Evolutionary conservation across 2,329 filamentous ascomycete species (phyloP), one percentile per base, ranked within the genome.

Genomic region (Hymenotorrendiella dingleyae): DNA sequence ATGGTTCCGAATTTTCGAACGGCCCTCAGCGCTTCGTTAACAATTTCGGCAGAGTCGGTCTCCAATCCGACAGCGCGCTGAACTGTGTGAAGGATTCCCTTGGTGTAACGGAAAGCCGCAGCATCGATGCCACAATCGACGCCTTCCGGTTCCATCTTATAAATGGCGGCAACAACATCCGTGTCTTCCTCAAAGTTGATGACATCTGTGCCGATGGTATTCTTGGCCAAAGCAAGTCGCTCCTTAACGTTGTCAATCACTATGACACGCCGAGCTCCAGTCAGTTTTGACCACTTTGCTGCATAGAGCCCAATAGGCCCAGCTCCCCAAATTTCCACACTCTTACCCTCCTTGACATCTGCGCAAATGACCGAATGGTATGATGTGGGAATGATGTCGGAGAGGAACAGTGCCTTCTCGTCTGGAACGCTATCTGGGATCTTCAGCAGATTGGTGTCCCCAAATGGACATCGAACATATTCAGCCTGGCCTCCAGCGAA

Each of bases 401-500:
- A 79, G 4, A 84, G 68, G 61, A 72, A 84, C 2, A 84, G 69
- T 8, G 67, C 78, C 62, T 81, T 80, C 67, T 84, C 80, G 54
- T 84, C 79, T 2, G 80, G 78, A 0, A 84, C 76, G 48, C 74
- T 67, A 47, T 79, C 74, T n/a, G 80, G 80, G 2, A 84, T 65
- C 37, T 74, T 72, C 12, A 84, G 65, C 6, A 84, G 67, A 54
- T 83, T 84, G 49, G 78, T 70, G 48, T 82, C 76, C 16, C 76
- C 80, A 47, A 71, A 77, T 1, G 80, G 79, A 10, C 82, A 78
- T n/a, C 80, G 70, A 3, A 80, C 73, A 55, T 77, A 84, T 61
- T 84, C 81, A 1, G 80, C 75, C 56, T 84, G 80, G 0, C 79
- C 79, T 36, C 80, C 80, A 17, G 79, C 78, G 56, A 81, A 84